A percentile compares a stretch with the other conserved stretches of the same genome.
Evolutionary conservation across 768 basidiomycete genomes (phyloP).

Genomic region (Termitomyces titanicus): DNA sequence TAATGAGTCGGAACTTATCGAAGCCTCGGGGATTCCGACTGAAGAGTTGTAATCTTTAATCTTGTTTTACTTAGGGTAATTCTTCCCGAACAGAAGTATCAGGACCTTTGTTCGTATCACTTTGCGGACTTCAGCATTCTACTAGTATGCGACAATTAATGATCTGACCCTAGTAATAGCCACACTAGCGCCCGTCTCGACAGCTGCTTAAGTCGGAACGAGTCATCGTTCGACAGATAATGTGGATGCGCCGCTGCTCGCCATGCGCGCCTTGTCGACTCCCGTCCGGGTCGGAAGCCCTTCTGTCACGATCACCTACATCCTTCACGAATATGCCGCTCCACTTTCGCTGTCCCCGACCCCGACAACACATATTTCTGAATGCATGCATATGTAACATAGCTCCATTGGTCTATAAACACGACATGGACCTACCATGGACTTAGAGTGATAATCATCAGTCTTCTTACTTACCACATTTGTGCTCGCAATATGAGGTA

Average conservation of each 20-base stretch:
- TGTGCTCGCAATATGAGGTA: too few species aligned
- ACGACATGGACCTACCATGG: neutral
- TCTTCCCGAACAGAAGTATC: neutral
- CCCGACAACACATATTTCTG: neutral
- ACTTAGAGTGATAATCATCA: neutral
- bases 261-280: neutral
- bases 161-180: too few species aligned
- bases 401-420: neutral
- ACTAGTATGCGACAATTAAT: too few species aligned
- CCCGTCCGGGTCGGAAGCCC: neutral
- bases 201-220: neutral
- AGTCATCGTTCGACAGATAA: neutral
- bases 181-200: neutral
- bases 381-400: neutral
- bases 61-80: neutral
- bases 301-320: neutral
- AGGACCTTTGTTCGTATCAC: neutral
- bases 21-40: neutral
- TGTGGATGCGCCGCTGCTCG: constrained; percentile 1
- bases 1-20: neutral
- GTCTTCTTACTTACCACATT: neutral
- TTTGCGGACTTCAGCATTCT: too few species aligned
- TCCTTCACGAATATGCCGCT: neutral
- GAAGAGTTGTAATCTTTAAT: neutral
- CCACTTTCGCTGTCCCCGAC: neutral